phyloP scores from a whole-genome alignment of 441 rosid genomes.

The Theobroma grandiflorum region DNA sequence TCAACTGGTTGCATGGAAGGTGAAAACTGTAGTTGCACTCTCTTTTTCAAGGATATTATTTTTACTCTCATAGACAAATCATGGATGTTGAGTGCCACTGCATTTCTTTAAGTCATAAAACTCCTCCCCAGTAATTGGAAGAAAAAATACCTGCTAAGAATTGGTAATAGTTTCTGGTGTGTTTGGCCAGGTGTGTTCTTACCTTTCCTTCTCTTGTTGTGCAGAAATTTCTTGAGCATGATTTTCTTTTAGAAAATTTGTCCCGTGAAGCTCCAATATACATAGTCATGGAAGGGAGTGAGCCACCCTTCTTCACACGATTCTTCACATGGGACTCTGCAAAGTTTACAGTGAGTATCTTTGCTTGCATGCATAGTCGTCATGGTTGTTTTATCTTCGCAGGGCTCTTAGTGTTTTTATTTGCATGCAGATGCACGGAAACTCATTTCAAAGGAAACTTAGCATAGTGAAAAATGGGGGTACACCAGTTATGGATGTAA shows the following conservation, averaged over 20 bases:
- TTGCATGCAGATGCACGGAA: conserved; percentile 85
- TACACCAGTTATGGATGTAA: conserved; percentile 74
- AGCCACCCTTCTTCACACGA: conserved; percentile 93
- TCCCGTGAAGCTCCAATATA: conserved; percentile 74
- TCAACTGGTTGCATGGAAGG: neutral
- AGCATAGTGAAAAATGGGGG: conserved; percentile 78
- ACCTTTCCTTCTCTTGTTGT: conserved; percentile 22
- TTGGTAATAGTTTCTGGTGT: neutral
- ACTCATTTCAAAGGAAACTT: conserved; percentile 93
- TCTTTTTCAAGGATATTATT: conserved; percentile 1
- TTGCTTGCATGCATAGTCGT: conserved; percentile 7
- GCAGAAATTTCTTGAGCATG: conserved; percentile 87
- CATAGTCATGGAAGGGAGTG: conserved; percentile 87
- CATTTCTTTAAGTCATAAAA: conserved; percentile 6
- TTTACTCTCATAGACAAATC: neutral
- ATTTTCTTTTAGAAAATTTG: conserved; percentile 80
- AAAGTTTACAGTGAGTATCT: conserved; percentile 63
- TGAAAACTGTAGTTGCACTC: neutral
- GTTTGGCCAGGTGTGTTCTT: conserved; percentile 17
- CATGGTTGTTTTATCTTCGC: conserved; percentile 25
- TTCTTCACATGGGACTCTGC: conserved; percentile 95
- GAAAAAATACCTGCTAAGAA: neutral
- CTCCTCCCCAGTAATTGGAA: neutral
- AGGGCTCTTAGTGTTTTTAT: conserved; percentile 25
- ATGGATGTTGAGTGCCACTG: neutral